These are phyloP conservation scores for Rhizopogon sp. DNA, from an alignment of 768 basidiomycete species.

Conservation along the genomic window DNA sequence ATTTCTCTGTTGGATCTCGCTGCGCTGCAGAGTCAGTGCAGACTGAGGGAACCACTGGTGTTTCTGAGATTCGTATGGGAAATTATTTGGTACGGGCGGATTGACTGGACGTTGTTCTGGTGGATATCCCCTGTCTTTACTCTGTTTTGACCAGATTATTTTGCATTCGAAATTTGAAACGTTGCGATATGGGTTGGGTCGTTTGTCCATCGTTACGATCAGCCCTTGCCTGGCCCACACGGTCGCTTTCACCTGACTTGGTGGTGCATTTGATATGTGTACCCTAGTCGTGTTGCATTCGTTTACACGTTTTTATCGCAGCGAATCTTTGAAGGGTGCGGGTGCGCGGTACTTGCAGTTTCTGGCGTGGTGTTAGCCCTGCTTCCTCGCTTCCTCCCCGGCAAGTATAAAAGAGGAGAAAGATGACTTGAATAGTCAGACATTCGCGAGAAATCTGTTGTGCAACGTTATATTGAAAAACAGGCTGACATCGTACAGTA, in stretches of 20 bases:
- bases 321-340: no score
- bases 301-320: no score
- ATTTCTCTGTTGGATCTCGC: conserved; percentile 24
- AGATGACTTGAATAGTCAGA: no score
- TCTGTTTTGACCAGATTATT: neutral
- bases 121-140: neutral
- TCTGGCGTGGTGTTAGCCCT: no score
- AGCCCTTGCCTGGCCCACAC: neutral
- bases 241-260: neutral
- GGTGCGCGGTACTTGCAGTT: no score
- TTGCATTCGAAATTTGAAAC: neutral
- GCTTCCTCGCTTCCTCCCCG: no score
- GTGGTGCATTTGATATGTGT: no score
- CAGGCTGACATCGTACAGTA: no score
- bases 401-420: no score
- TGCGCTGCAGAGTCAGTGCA: conserved; percentile 12
- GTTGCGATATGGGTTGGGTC: neutral
- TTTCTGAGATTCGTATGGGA: neutral
- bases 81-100: neutral
- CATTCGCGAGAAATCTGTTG: no score
- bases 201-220: neutral
- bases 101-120: neutral
- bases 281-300: no score
- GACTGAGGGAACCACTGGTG: neutral
- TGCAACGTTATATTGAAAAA: no score